Evolutionary conservation across 208 protist genomes (phyloP).

Genomic region (Trypanosoma rangeli): DNA sequence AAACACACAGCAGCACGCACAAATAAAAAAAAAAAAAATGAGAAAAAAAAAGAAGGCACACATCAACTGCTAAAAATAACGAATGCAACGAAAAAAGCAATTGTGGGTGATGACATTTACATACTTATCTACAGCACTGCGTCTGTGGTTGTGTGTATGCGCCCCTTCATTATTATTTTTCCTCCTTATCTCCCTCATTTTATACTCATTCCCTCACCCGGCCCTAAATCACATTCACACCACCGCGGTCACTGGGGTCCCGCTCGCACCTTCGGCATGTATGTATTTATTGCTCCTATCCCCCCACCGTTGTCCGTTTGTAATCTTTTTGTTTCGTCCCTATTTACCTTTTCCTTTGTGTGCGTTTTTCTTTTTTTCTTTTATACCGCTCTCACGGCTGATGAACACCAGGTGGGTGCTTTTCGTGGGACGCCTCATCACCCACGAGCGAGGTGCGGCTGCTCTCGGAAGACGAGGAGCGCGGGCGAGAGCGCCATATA

Average conservation of each 20-base stretch:
- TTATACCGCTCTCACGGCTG: too few species aligned
- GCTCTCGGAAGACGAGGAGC: background rate
- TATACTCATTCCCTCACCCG: too few species aligned
- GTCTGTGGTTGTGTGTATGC: background rate
- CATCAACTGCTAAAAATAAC: background rate
- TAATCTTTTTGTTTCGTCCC: background rate
- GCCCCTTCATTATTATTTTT: background rate
- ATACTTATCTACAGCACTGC: background rate
- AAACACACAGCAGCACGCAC: too few species aligned
- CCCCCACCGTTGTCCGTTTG: background rate
- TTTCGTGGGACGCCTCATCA: background rate
- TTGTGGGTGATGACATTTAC: background rate
- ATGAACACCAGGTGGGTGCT: too few species aligned
- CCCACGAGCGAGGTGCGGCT: background rate
- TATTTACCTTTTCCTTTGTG: background rate
- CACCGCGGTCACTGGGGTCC: too few species aligned
- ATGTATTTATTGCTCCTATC: background rate
- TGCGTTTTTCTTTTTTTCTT: constrained; percentile 1
- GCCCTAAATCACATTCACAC: too few species aligned
- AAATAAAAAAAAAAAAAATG: background rate
- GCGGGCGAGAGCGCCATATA: constrained; percentile 11
- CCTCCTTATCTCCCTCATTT: too few species aligned
- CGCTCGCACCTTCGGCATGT: too few species aligned
- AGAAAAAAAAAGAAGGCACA: constrained; percentile 5
- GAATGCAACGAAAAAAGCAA: constrained; percentile 17